Evolutionary conservation across 1,284 basidiomycete genomes (phyloP).

Genomic region (Ganoderma leucocontextum): DNA sequence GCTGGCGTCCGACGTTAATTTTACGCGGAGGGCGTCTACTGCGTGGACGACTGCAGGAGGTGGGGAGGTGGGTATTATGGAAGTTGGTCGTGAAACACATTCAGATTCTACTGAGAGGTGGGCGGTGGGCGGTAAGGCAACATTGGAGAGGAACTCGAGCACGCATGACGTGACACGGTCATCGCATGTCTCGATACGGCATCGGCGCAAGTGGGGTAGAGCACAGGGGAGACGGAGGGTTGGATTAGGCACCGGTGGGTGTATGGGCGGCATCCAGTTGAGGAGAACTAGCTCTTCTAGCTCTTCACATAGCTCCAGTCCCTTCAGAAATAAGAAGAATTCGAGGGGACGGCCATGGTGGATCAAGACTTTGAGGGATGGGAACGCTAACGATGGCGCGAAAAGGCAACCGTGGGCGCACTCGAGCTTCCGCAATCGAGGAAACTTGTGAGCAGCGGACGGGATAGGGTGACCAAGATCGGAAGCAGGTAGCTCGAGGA

Average conservation of each 20-base stretch:
- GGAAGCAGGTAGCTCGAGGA: not conserved
- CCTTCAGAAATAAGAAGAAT: conserved; percentile 2
- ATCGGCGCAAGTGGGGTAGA: not conserved
- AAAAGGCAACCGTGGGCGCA: not conserved
- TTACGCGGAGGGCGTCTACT: not conserved
- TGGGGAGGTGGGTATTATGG: not conserved
- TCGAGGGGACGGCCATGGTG: not conserved
- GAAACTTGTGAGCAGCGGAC: not conserved
- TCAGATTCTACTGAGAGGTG: not conserved
- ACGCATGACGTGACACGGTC: not conserved
- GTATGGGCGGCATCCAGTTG: not conserved
- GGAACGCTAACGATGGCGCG: not conserved
- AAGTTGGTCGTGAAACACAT: not conserved
- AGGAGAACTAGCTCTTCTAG: not conserved
- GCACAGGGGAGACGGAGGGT: not conserved
- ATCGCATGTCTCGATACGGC: not conserved
- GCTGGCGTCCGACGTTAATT: not conserved
- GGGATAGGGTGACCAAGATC: not conserved
- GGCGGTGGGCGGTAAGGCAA: not conserved
- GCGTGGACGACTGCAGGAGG: not conserved
- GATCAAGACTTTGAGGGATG: not conserved
- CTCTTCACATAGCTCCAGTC: not conserved
- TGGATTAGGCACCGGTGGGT: not conserved
- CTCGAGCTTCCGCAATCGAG: conserved; percentile 1
- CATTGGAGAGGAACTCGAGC: not conserved